Percentiles rank a stretch among this genome's conserved stretches.
phyloP scores from a whole-genome alignment of 177 flowering plant species.

The Telopea speciosissima region DNA sequence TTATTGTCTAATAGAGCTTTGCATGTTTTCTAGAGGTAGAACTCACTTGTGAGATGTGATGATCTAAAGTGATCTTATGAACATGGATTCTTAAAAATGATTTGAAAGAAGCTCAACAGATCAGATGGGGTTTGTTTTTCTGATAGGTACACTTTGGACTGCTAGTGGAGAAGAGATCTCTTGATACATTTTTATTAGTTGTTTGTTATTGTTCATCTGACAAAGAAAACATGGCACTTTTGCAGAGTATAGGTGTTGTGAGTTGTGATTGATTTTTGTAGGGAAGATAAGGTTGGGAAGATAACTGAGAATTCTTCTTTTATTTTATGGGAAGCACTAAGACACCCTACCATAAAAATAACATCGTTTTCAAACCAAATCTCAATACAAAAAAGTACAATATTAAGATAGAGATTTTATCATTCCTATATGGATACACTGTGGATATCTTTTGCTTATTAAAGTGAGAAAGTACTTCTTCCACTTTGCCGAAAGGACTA shows the following conservation, averaged over 20 bases:
- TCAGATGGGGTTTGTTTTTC: too few relatives aligned
- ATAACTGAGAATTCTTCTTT: not conserved
- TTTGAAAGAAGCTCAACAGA: not conserved
- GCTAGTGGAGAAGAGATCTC: too few relatives aligned
- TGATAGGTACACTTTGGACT: too few relatives aligned
- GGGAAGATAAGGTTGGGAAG: constrained; percentile 9
- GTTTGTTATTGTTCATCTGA: not conserved
- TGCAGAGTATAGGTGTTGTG: not conserved
- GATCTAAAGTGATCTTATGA: not conserved
- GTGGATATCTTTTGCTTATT: constrained; percentile 2
- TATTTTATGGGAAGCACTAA: not conserved
- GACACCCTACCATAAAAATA: constrained; percentile 1
- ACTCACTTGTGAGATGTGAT: not conserved
- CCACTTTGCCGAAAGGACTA: constrained; percentile 5
- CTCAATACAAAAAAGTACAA: constrained; percentile 8
- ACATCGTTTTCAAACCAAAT: constrained; percentile 10
- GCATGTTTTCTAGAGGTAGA: not conserved
- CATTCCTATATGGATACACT: not conserved
- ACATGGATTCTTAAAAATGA: not conserved
- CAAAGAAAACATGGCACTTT: constrained; percentile 1
- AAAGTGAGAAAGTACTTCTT: constrained; percentile 4
- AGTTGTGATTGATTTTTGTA: not conserved
- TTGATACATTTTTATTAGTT: too few relatives aligned
- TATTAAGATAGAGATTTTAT: constrained; percentile 7
- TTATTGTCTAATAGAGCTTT: not conserved